phyloP scores from a whole-genome alignment of 1,139 yeast genomes.

The Suhomyces wounanorum region DNA sequence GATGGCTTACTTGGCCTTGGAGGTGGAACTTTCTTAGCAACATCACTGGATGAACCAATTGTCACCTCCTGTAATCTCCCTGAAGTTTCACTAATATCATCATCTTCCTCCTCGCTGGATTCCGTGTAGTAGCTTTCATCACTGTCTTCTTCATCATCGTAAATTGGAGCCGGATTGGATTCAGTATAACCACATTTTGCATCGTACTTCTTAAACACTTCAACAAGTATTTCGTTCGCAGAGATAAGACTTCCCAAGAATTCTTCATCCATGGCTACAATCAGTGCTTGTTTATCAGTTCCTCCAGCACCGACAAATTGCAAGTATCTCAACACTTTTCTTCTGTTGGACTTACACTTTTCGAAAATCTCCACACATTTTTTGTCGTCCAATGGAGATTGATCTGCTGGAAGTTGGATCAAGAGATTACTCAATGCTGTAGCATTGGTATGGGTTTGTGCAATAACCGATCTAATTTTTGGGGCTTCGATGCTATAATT shows the following conservation, averaged over 20 bases:
- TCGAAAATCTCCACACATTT: conserved; percentile 65
- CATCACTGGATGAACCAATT: conserved; percentile 6
- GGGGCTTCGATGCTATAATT: conserved; percentile 75
- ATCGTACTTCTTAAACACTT: conserved; percentile 70
- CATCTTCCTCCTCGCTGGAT: conserved; percentile 38
- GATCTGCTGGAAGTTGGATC: conserved; percentile 52
- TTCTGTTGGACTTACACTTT: conserved; percentile 72
- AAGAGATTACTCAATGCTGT: conserved; percentile 71
- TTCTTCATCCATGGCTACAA: conserved; percentile 60
- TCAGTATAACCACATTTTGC: conserved; percentile 39
- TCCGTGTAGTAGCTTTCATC: conserved; percentile 50
- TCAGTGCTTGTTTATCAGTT: conserved; percentile 30
- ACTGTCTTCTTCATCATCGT: conserved; percentile 29
- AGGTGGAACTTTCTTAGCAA: conserved; percentile 32
- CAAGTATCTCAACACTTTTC: conserved; percentile 75
- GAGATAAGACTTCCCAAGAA: conserved; percentile 80
- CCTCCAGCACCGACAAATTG: conserved; percentile 71
- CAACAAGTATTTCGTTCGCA: conserved; percentile 87
- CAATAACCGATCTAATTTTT: conserved; percentile 64
- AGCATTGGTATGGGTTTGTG: conserved; percentile 76
- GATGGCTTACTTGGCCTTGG: conserved; percentile 36
- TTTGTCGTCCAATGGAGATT: conserved; percentile 62
- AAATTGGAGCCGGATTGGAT: conserved; percentile 39
- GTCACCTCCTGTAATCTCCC: conserved; percentile 14
- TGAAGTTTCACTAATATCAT: conserved; percentile 22